Evolutionary conservation across 169 alveolate genomes (phyloP).

Genomic region (Cryptosporidium viatorum): DNA sequence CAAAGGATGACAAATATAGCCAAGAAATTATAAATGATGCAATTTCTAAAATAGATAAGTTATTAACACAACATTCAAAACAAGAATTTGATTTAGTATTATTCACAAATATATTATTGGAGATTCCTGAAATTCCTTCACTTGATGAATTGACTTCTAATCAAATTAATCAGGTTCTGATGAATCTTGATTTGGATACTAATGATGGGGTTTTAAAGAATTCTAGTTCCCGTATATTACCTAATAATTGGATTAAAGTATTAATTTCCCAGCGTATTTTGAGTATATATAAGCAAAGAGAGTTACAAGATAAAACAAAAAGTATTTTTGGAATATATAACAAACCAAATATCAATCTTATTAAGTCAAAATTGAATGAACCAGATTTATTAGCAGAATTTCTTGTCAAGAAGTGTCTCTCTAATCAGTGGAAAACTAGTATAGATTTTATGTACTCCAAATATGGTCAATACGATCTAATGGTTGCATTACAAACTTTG

Average conservation of each 20-base stretch:
- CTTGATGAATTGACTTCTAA: neutral
- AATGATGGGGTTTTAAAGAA: neutral
- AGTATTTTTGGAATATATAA: neutral
- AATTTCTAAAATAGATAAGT: neutral
- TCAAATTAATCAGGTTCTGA: slow-evolving; percentile 2
- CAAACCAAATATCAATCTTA: neutral
- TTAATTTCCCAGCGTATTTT: slow-evolving; percentile 8
- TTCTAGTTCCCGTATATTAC: slow-evolving; percentile 2
- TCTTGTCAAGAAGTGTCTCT: slow-evolving; percentile 36
- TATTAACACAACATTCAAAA: neutral
- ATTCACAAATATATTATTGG: slow-evolving; percentile 31
- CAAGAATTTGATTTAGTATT: slow-evolving; percentile 12
- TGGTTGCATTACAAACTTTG: slow-evolving; percentile 27
- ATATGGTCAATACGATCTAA: slow-evolving; percentile 43
- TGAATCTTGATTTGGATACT: slow-evolving; percentile 1
- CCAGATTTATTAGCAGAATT: slow-evolving; percentile 43
- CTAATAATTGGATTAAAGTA: slow-evolving; percentile 11
- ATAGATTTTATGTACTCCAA: slow-evolving; percentile 41
- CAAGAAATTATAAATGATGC: neutral
- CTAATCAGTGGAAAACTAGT: slow-evolving; percentile 34
- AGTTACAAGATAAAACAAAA: neutral
- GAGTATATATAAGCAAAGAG: slow-evolving; percentile 27
- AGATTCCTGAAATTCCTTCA: slow-evolving; percentile 49
- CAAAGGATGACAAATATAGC: slow-evolving; percentile 6
- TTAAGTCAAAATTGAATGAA: neutral